phyloP scores from a whole-genome alignment of 345 rosid species.

The sweet orange (Citrus sinensis) region DNA sequence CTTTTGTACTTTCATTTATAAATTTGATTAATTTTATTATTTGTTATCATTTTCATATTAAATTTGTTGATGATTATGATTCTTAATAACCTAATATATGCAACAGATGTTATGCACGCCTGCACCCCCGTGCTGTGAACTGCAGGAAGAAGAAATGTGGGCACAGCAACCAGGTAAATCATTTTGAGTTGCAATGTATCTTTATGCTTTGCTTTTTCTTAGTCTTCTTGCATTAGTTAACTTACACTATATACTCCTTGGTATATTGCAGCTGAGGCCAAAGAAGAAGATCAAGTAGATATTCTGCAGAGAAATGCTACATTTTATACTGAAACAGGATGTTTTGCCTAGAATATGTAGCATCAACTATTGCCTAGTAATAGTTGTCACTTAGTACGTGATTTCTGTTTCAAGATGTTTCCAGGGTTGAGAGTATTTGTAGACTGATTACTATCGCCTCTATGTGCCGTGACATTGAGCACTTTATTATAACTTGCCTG shows the following conservation, averaged over 20 bases:
- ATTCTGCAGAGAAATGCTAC: not conserved
- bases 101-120: slow-evolving; percentile 84
- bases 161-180: slow-evolving; percentile 90
- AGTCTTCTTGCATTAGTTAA: not conserved
- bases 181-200: too few species aligned
- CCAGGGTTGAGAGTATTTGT: not conserved
- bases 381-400: not conserved
- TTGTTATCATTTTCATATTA: not conserved
- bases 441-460: not conserved
- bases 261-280: slow-evolving; percentile 72
- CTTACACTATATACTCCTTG: not conserved
- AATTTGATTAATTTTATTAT: not conserved
- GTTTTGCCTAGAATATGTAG: not conserved
- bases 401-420: not conserved
- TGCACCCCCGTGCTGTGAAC: slow-evolving; percentile 95
- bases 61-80: not conserved
- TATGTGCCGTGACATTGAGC: not conserved
- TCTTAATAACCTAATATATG: not conserved
- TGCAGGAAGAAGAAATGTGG: slow-evolving; percentile 99
- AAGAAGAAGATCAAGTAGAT: slow-evolving; percentile 75
- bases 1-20: not conserved
- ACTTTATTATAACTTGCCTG: too few species aligned
- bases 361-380: not conserved
- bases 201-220: not conserved
- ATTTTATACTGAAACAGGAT: not conserved